A percentile compares a stretch with the other conserved stretches of the same genome.
Conservation (phyloP, 2,329 filamentous ascomycete species). For the Penicillium polonicum region DNA sequence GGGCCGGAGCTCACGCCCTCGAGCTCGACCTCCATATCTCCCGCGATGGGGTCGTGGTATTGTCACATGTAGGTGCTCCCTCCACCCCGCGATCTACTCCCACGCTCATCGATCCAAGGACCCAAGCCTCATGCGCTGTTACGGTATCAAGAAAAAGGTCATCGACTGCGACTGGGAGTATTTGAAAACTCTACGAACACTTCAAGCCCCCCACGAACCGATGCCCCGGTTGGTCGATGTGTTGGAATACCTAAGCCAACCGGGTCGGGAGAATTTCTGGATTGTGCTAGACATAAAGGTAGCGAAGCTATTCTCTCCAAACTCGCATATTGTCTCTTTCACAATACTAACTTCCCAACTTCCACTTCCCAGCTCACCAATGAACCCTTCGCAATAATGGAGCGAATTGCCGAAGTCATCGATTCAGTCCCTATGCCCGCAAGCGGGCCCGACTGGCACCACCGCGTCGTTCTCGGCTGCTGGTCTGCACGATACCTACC, state of each 20-base stretch:
- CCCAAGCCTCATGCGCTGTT: constrained; percentile 74
- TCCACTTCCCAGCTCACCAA: constrained; percentile 32
- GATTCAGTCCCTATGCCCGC: constrained; percentile 49
- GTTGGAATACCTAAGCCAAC: constrained; percentile 66
- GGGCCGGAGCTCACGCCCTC: constrained; percentile 73
- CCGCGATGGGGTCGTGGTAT: constrained; percentile 76
- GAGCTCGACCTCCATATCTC: constrained; percentile 88
- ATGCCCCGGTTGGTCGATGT: constrained; percentile 76
- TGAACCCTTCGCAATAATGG: constrained; percentile 65
- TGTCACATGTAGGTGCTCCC: constrained; percentile 66
- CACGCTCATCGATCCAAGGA: constrained; percentile 56
- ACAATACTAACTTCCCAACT: background rate
- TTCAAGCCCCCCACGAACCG: constrained; percentile 64
- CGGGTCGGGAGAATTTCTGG: constrained; percentile 69
- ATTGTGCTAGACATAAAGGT: constrained; percentile 86
- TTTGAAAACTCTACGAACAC: constrained; percentile 65
- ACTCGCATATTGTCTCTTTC: background rate
- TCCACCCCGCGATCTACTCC: background rate
- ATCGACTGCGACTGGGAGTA: constrained; percentile 75
- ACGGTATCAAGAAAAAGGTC: constrained; percentile 69
- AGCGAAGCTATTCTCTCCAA: background rate
- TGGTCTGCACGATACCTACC: constrained; percentile 76
- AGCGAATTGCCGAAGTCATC: constrained; percentile 65
- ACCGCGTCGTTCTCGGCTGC: constrained; percentile 74
- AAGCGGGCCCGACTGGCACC: constrained; percentile 57